Evolutionary conservation across 176 grass and related monocot genomes (phyloP).

Genomic region (Eragrostis nindensis): DNA sequence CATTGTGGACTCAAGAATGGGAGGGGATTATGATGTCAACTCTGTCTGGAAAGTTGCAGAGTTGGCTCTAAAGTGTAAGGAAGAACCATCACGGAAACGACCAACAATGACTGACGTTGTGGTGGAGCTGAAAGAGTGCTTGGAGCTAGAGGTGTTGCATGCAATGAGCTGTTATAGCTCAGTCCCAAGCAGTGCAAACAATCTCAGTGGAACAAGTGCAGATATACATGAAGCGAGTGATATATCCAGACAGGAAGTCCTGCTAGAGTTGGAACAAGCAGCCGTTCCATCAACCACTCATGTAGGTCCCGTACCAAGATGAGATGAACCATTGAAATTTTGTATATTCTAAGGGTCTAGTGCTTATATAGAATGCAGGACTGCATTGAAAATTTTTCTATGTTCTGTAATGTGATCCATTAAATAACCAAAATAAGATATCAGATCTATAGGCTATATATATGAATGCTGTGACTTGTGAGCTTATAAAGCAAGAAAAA

Average conservation of each 20-base stretch:
- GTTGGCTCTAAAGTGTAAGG: constrained; percentile 46
- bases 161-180: constrained; percentile 26
- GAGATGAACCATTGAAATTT: not conserved
- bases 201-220: not conserved
- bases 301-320: constrained; percentile 16
- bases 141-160: constrained; percentile 34
- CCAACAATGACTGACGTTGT: constrained; percentile 44
- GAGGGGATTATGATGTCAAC: constrained; percentile 32
- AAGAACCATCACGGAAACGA: constrained; percentile 34
- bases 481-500: not conserved
- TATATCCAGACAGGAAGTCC: not conserved
- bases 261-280: not conserved
- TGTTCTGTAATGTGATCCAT: not conserved
- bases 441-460: not conserved
- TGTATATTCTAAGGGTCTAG: not conserved
- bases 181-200: constrained; percentile 5
- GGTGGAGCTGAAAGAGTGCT: constrained; percentile 41
- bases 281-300: not conserved
- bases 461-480: not conserved
- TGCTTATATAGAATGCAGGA: not conserved
- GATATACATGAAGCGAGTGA: not conserved
- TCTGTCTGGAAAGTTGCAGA: constrained; percentile 51
- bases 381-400: not conserved
- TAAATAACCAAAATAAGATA: not conserved
- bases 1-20: constrained; percentile 40